phyloP scores from a whole-genome alignment of 192 early-diverging fungal species.

The Mortierella antarctica region DNA sequence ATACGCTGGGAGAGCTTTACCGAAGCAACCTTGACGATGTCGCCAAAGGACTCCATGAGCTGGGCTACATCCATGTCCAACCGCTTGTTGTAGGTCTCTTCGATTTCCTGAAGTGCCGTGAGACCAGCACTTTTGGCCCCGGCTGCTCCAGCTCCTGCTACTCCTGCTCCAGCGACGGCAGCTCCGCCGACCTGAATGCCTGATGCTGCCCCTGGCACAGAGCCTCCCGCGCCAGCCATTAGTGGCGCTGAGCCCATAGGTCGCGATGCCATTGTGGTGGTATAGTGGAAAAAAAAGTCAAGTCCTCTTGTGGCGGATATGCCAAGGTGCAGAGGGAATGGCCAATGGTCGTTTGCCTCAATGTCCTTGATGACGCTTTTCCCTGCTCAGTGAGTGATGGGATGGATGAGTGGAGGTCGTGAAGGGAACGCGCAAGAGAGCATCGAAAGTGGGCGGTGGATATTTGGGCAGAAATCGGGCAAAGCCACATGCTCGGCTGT shows the following conservation, averaged over 20 bases:
- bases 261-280: constrained; percentile 28
- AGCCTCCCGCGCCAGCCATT: constrained; percentile 6
- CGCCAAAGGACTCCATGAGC: constrained; percentile 63
- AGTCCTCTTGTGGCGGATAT: too few species aligned
- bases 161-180: constrained; percentile 11
- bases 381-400: too few species aligned
- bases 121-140: constrained; percentile 10
- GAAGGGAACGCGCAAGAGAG: too few species aligned
- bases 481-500: too few species aligned
- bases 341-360: too few species aligned
- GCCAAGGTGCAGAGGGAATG: too few species aligned
- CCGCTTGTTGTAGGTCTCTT: constrained; percentile 64
- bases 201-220: too few species aligned
- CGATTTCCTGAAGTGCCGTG: constrained; percentile 56
- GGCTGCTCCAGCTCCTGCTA: constrained; percentile 4
- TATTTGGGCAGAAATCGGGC: too few species aligned
- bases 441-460: too few species aligned
- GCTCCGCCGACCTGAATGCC: neutral
- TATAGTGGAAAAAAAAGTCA: neutral
- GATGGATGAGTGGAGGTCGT: too few species aligned
- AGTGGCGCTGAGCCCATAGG: constrained; percentile 21
- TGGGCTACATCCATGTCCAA: constrained; percentile 61
- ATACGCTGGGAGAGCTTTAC: constrained; percentile 18
- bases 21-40: constrained; percentile 62
- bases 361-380: neutral